Evolutionary conservation across 768 basidiomycete species (phyloP), one percentile per base, ranked within the genome.

Genomic region (Mycena epipterygia): DNA sequence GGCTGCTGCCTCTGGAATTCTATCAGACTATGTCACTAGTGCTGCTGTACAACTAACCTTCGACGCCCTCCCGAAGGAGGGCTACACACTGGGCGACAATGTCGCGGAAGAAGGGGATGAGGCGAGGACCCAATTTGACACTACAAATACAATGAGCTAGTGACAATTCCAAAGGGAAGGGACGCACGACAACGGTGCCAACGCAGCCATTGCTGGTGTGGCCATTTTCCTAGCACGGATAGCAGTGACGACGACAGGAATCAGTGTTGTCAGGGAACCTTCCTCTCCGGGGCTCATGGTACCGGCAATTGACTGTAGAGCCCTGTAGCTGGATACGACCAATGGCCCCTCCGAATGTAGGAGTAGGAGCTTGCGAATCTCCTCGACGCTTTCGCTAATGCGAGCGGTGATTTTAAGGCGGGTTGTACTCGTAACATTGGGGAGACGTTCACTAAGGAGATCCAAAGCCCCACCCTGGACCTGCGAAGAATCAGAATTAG

Each of bases 61-160:
- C 78, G 33, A 83, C 75, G 29, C 77, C 78, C 46, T 87, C 84
- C 23, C 82, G 85, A 52, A 91, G 81, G 32, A 89, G 77, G 25
- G 78, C 64, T 37, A 90, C 81, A 67, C 89, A 89, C 61, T 90
- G 85, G 6, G 89, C 80, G 19, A 93, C 87, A 52, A 97, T 88
- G 17, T 89, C 86, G 60, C 89, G 89, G 81, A 98, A 92, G 80
- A 90, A 87, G 6, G 97, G 95, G 57, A 99, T 95, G 57, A 96
- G 86, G 0, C 97, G 91, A 14, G 97, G 95, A 0, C 95, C 95
- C 25, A 98, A 87, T 52, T 91, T 90, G 23, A 85, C 78, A 23
- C 95, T 97, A 75, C 39, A 51, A 66, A 46, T 6, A 77, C 48
- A 74, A 42, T 61, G 51, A 65, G 25, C 16, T 27, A 41, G 52